A percentile compares a stretch with the other conserved stretches of the same genome.
Evolutionary conservation across 495 filamentous ascomycete species (phyloP).

Genomic region (Aspergillus indologenus): DNA sequence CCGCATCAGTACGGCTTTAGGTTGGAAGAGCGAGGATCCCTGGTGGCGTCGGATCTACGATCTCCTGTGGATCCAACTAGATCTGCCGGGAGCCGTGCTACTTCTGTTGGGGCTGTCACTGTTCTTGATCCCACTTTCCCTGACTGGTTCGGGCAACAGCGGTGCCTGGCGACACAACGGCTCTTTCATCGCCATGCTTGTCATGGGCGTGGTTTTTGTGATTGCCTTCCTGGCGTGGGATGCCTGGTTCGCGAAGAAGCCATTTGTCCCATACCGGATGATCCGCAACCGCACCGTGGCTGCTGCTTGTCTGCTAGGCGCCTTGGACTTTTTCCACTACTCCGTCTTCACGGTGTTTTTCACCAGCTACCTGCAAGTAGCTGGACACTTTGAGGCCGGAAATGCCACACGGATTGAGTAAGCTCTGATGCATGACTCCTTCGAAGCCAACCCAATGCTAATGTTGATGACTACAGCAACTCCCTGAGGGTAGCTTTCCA

Average conservation of each 20-base stretch:
- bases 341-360: constrained; percentile 28
- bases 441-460: background rate
- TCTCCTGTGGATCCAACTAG: constrained; percentile 23
- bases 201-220: constrained; percentile 58
- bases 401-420: constrained; percentile 26
- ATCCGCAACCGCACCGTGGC: constrained; percentile 62
- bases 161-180: constrained; percentile 53
- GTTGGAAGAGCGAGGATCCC: constrained; percentile 5
- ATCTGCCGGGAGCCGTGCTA: constrained; percentile 21
- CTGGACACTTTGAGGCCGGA: constrained; percentile 19
- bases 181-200: constrained; percentile 65
- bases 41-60: constrained; percentile 18
- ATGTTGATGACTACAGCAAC: constrained; percentile 13
- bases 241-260: constrained; percentile 60
- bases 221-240: constrained; percentile 54
- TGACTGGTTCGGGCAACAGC: constrained; percentile 23
- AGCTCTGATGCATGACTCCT: background rate
- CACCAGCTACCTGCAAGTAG: constrained; percentile 27
- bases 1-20: background rate
- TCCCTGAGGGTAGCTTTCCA: constrained; percentile 28
- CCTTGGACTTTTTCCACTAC: constrained; percentile 27
- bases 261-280: constrained; percentile 68
- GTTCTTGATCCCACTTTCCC: constrained; percentile 22
- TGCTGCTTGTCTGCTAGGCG: constrained; percentile 28
- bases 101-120: constrained; percentile 23